These are phyloP conservation scores for Vitis hybrid DNA, from an alignment of 177 flowering plant genomes.

Conservation along the genomic window DNA sequence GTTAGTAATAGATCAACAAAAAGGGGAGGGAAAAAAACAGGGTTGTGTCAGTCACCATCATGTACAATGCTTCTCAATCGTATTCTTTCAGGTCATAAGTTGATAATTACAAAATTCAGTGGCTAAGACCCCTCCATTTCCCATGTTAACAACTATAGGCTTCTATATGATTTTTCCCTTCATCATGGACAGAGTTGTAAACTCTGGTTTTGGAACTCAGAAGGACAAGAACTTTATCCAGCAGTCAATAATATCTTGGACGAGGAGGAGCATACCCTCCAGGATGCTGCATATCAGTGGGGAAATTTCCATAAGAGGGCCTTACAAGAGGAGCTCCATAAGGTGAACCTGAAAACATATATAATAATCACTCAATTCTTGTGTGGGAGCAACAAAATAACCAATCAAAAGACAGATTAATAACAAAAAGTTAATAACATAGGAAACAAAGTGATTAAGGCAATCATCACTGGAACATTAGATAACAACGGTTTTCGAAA, in stretches of 20 bases:
- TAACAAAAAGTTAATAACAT: neutral
- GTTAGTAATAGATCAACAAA: neutral
- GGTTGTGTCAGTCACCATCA: neutral
- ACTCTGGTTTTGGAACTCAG: neutral
- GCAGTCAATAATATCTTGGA: slow-evolving; percentile 21
- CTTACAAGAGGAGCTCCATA: slow-evolving; percentile 25
- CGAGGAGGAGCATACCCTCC: slow-evolving; percentile 19
- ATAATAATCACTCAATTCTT: neutral
- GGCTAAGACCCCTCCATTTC: too few species aligned
- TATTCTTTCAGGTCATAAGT: too few species aligned
- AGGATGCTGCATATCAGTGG: slow-evolving; percentile 8
- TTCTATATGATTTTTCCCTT: neutral
- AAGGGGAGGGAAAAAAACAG: neutral
- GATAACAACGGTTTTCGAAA: neutral
- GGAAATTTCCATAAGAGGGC: slow-evolving; percentile 25
- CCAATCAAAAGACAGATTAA: neutral
- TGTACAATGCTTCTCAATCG: too few species aligned
- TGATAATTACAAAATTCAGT: too few species aligned
- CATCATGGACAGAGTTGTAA: neutral
- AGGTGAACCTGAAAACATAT: slow-evolving; percentile 26
- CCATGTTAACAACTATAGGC: neutral
- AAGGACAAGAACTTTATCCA: neutral
- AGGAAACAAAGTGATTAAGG: neutral
- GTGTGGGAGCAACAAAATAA: neutral
- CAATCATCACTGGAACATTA: neutral